Percentiles rank a stretch among this genome's conserved stretches.
Evolutionary conservation across 345 rosid species (phyloP).

Genomic region (Citrus glauca): DNA sequence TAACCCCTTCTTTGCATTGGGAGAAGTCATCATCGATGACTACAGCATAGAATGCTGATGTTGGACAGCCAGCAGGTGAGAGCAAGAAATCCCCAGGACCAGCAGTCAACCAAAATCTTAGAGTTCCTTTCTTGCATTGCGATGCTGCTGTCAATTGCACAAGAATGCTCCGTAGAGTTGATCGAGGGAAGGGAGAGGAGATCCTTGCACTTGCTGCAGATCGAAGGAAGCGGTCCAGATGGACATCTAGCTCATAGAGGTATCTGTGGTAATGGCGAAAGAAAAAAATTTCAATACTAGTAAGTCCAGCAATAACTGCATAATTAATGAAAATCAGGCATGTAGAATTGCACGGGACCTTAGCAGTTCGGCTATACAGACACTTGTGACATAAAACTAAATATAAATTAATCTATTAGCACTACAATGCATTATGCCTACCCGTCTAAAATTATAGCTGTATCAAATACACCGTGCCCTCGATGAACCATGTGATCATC

Average conservation of each 20-base stretch:
- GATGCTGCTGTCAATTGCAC: conserved; percentile 51
- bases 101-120: conserved; percentile 63
- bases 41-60: conserved; percentile 67
- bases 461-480: conserved; percentile 73
- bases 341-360: neutral
- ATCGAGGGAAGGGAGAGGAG: conserved; percentile 53
- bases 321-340: neutral
- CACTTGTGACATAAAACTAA: neutral
- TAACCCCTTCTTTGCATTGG: conserved; percentile 56
- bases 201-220: conserved; percentile 58
- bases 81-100: conserved; percentile 72
- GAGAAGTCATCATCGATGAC: conserved; percentile 48
- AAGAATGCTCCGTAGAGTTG: conserved; percentile 58
- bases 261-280: conserved; percentile 24
- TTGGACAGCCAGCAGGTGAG: conserved; percentile 53
- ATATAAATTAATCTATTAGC: neutral
- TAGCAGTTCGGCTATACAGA: neutral
- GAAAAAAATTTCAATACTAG: neutral
- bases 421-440: conserved; percentile 11
- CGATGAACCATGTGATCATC: conserved; percentile 84
- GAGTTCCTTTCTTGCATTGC: conserved; percentile 54
- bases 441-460: conserved; percentile 62
- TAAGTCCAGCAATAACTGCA: neutral
- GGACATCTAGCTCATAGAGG: conserved; percentile 63
- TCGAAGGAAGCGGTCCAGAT: conserved; percentile 57